phyloP scores from a whole-genome alignment of 2,329 filamentous ascomycete species.

The Knoxdaviesia capensis region DNA sequence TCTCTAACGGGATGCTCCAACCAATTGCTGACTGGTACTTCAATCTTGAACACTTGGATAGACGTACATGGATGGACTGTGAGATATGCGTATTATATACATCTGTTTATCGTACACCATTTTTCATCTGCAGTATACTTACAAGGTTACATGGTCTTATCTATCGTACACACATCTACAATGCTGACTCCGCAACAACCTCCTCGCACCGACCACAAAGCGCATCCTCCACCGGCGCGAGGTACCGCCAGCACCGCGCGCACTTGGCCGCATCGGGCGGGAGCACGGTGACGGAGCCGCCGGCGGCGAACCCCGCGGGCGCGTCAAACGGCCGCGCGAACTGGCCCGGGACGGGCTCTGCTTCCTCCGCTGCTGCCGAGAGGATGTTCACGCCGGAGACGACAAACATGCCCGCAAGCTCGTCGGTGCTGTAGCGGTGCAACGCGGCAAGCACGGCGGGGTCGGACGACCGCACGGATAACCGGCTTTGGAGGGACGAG shows the following conservation, averaged over 20 bases:
- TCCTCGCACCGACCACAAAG: conserved; percentile 58
- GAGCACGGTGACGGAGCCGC: conserved; percentile 21
- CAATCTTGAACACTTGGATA: too few species aligned
- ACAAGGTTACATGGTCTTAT: neutral
- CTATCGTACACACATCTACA: neutral
- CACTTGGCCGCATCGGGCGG: conserved; percentile 49
- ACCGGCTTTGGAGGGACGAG: conserved; percentile 52
- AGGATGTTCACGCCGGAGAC: conserved; percentile 42
- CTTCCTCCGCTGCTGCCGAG: conserved; percentile 5
- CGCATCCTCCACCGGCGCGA: conserved; percentile 41
- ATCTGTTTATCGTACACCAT: too few species aligned
- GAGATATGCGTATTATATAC: too few species aligned
- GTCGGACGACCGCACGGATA: conserved; percentile 36
- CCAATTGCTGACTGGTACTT: too few species aligned
- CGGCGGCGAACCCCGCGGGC: conserved; percentile 8
- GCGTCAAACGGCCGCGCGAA: conserved; percentile 23
- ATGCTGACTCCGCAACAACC: conserved; percentile 22
- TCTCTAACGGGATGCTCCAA: too few species aligned
- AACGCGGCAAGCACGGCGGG: conserved; percentile 18
- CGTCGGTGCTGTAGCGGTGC: conserved; percentile 18
- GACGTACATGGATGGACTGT: too few species aligned
- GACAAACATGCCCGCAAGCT: conserved; percentile 46
- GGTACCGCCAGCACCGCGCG: conserved; percentile 72
- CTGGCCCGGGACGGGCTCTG: conserved; percentile 16
- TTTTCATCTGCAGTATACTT: neutral